These are phyloP conservation scores for Funneliformis mosseae DNA, from an alignment of 192 early-diverging fungal genomes.

Conservation along the genomic window DNA sequence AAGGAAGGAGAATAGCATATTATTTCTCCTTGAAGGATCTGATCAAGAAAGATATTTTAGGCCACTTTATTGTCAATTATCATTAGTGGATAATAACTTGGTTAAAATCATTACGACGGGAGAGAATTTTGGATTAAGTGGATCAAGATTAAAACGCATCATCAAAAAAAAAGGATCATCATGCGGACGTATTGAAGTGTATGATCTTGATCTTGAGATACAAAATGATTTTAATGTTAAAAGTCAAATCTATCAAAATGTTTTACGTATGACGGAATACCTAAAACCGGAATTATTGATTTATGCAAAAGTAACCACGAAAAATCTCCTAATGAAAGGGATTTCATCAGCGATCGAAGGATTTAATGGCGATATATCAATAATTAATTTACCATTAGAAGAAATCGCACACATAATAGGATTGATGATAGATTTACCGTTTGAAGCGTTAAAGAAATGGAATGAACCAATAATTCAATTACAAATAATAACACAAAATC, in stretches of 20 bases:
- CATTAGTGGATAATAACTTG: background rate
- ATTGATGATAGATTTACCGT: conserved; percentile 54
- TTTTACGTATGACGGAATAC: background rate
- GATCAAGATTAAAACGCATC: background rate
- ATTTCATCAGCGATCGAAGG: background rate
- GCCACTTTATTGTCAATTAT: background rate
- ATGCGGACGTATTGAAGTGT: background rate
- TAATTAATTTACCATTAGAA: conserved; percentile 46
- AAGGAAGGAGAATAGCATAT: background rate
- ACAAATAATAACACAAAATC: conserved; percentile 56
- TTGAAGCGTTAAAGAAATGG: conserved; percentile 55
- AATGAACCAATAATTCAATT: conserved; percentile 53
- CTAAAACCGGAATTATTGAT: background rate
- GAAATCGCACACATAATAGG: conserved; percentile 46
- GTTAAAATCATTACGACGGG: background rate
- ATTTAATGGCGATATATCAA: conserved; percentile 15
- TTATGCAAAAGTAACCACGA: background rate
- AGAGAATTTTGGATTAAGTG: background rate
- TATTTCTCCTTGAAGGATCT: background rate
- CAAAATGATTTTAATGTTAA: background rate
- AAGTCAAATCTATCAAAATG: background rate
- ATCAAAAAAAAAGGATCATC: background rate
- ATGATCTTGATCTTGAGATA: conserved; percentile 10
- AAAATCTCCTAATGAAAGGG: background rate
- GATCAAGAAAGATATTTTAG: background rate